Evolutionary conservation across 768 basidiomycete species (phyloP).

Genomic region (Lentinula raphanica): DNA sequence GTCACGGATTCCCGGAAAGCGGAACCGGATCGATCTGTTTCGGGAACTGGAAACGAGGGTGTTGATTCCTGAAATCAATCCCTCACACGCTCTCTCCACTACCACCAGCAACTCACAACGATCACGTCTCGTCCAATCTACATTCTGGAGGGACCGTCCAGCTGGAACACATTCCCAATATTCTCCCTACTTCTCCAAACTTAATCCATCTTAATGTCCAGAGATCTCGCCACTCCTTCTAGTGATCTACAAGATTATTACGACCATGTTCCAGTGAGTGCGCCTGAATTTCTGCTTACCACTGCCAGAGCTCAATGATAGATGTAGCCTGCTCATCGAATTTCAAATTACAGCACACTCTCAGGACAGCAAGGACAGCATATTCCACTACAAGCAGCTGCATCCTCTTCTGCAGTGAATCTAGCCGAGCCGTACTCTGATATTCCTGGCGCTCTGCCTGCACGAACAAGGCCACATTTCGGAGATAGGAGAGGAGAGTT

Average conservation of each 20-base stretch:
- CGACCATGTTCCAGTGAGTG: slow-evolving; percentile 1
- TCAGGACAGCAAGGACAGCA: background rate
- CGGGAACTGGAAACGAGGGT: too few relatives aligned
- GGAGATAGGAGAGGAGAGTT: slow-evolving; percentile 4
- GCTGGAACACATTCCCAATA: too few relatives aligned
- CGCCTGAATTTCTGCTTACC: background rate
- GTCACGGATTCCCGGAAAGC: too few relatives aligned
- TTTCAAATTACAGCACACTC: background rate
- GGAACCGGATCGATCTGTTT: too few relatives aligned
- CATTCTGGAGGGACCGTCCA: too few relatives aligned
- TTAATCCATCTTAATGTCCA: background rate
- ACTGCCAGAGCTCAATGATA: background rate
- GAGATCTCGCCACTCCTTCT: background rate
- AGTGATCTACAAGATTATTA: slow-evolving; percentile 7
- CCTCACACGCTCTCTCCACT: too few relatives aligned
- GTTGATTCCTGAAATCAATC: too few relatives aligned
- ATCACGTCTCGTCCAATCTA: too few relatives aligned
- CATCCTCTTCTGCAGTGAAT: background rate
- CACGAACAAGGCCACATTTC: slow-evolving; percentile 1
- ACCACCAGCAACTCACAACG: too few relatives aligned
- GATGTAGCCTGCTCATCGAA: background rate
- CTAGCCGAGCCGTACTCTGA: background rate
- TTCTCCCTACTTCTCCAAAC: too few relatives aligned
- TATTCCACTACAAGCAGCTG: background rate
- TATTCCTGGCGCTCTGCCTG: background rate